Evolutionary conservation across 768 basidiomycete genomes (phyloP), one percentile per base, ranked within the genome.

Genomic region (Suillus hirtellus): DNA sequence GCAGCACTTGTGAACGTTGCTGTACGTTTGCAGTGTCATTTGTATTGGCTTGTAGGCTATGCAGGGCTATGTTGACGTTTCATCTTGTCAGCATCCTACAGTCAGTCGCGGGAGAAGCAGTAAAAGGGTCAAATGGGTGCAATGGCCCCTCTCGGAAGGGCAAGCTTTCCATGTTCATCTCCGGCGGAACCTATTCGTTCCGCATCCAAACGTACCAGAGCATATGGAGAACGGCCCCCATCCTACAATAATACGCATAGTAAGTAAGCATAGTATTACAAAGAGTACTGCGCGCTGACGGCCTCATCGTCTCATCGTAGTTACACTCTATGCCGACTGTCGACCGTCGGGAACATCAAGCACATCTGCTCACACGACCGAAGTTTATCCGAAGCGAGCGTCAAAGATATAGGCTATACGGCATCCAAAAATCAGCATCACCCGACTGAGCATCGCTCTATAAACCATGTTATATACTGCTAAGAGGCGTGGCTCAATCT

Each of bases 71-170:
- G 50, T 34, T 3, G 31, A 19, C 31, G 2, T n/a, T 53, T 11
- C 15, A 17, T n/a, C 8, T n/a, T 4, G n/a, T 46, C n/a, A 46
- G n/a, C 46, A 46, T 12, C 31, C 1, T 34, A 17, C 19, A 35
- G 31, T 38, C 9, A 56, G 35, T 21, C 37, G 37, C 55, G 38
- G 38, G 24, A 42, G 56, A 40, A 31, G 27, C 15, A 11, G 21
- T 27, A 15, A 38, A 56, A 40, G 10, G 55, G 37, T 56, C 55
- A 38, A 56, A 56, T 56, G 56, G 56, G 56, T 58, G 21, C 56
- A 58, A 42, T 42, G 17, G 10, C 17, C 19, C 6, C 21, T 19
- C 55, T 38, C 54, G 50, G 27, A 52, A 52, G 17, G 10, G 17
- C 10, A 10, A 27, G 5, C 10, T 27, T 4, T 27, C 38, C 56